phyloP scores from a whole-genome alignment of 495 filamentous ascomycete species.

The Podospora australis region DNA sequence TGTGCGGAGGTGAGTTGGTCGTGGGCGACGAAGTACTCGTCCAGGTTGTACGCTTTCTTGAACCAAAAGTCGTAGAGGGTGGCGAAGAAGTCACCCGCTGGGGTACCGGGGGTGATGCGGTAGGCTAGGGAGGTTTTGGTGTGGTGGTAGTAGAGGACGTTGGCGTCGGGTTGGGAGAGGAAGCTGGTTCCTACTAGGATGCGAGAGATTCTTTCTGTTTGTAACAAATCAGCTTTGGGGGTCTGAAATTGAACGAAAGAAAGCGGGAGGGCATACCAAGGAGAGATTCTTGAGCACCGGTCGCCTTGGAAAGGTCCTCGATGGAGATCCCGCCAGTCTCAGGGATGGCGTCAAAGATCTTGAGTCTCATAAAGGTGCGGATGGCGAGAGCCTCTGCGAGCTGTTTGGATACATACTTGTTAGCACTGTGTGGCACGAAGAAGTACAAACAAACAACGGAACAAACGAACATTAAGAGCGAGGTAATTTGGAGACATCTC shows the following conservation, averaged over 20 bases:
- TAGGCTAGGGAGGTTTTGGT: conserved; percentile 19
- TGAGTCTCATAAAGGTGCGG: conserved; percentile 19
- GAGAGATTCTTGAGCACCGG: conserved; percentile 16
- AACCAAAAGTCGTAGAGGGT: conserved; percentile 18
- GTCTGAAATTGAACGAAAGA: background rate
- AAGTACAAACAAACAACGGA: background rate
- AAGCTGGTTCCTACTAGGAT: conserved; percentile 19
- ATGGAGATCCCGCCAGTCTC: conserved; percentile 13
- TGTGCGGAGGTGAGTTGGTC: conserved; percentile 8
- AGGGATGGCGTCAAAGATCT: conserved; percentile 16
- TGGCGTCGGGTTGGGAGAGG: conserved; percentile 16
- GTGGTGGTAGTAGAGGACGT: conserved; percentile 9
- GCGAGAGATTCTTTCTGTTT: conserved; percentile 19
- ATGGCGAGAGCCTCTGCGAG: conserved; percentile 18
- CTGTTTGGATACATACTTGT: conserved; percentile 1
- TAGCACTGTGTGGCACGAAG: background rate
- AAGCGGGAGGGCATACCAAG: conserved; percentile 11
- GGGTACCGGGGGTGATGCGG: conserved; percentile 2
- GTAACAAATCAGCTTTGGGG: background rate
- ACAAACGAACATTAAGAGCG: conserved; percentile 11
- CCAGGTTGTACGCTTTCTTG: conserved; percentile 15
- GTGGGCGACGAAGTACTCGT: conserved; percentile 17
- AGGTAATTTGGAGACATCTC: conserved; percentile 18
- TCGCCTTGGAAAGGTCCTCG: conserved; percentile 10
- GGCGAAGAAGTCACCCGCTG: conserved; percentile 17